Evolutionary conservation across 1,284 basidiomycete species (phyloP), one percentile per base, ranked within the genome.

Genomic region (Leccinum subfulvum): DNA sequence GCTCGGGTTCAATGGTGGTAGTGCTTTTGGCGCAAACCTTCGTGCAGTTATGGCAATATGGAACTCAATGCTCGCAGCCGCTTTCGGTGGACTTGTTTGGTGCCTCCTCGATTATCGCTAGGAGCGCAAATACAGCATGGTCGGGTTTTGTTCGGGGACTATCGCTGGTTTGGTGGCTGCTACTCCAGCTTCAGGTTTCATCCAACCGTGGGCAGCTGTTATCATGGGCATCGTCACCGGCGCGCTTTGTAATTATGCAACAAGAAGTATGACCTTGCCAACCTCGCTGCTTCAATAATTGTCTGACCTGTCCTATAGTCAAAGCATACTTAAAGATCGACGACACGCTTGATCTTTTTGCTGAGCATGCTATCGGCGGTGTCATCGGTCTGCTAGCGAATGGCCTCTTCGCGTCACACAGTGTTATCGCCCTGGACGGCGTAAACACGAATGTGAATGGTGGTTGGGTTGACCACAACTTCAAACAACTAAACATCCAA

Each of bases 91-190:
- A 14, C 82, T 94, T 62, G 85, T 89, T n/a, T 97, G 94, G 95
- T 90, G 94, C 76, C 77, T 92, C 64, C 84, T 97, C 67, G 94
- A 96, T 77, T 96, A 84, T 76, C 81, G 92, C 35, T 82, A 94
- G 63, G 91, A 94, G 74, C 82, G 87, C 64, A 91, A 93, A 70
- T 88, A 85, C 80, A 88, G 84, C 60, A 87, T 94, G 85, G 95
- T 98, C 64, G 95, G 95, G 23, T 95, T 96, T 76, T 94, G 91
- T 75, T 83, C 72, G 69, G 96, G 84, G n/a, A 91, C 90, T 7
- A 92, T 94, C 63, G 89, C 90, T 53, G 94, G 94, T 21, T 83
- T 98, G 44, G 95, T 98, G 54, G 93, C 92, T n/a, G 92, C 94
- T 51, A 95, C 94, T 4, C 90, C 91, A 2, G 84, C 88, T n/a